Evolutionary conservation across 305 asterid genomes (phyloP).

Genomic region (Salvia sclarea): DNA sequence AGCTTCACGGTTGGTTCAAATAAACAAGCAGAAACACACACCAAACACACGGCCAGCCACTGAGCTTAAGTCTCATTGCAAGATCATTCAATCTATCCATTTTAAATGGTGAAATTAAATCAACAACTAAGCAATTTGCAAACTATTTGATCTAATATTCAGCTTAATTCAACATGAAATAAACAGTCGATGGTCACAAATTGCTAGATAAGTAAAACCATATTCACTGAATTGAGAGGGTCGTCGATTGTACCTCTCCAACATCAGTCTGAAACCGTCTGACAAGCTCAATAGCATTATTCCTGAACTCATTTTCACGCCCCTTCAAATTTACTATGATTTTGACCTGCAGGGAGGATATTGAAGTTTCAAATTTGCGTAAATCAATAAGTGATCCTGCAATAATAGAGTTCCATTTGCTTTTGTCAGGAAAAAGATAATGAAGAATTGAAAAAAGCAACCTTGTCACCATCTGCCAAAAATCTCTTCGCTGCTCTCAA

Average conservation of each 20-base stretch:
- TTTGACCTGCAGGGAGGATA: conserved; percentile 68
- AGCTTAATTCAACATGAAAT: background rate
- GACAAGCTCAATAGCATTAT: conserved; percentile 83
- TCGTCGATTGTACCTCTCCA: conserved; percentile 69
- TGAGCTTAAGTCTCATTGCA: too few relatives aligned
- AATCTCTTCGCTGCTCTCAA: conserved; percentile 89
- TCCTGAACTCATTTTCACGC: conserved; percentile 85
- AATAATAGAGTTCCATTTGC: conserved; percentile 21
- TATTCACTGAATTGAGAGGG: conserved; percentile 7
- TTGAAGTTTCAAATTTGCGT: conserved; percentile 10
- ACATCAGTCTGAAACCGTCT: conserved; percentile 78
- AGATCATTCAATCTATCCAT: background rate
- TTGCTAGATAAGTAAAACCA: conserved; percentile 1
- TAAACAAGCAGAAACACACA: background rate
- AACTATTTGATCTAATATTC: background rate
- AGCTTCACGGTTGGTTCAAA: background rate
- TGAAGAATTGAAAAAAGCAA: conserved; percentile 44
- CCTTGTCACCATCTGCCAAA: conserved; percentile 93
- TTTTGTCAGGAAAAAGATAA: conserved; percentile 1
- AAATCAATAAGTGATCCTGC: too few relatives aligned
- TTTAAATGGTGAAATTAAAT: background rate
- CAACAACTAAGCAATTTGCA: background rate
- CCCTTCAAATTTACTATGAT: conserved; percentile 89
- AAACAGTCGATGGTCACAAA: conserved; percentile 1
- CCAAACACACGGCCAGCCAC: background rate